These are phyloP conservation scores for Blakeslea trispora DNA, from an alignment of 371 early-diverging fungal species.

Conservation along the genomic window DNA sequence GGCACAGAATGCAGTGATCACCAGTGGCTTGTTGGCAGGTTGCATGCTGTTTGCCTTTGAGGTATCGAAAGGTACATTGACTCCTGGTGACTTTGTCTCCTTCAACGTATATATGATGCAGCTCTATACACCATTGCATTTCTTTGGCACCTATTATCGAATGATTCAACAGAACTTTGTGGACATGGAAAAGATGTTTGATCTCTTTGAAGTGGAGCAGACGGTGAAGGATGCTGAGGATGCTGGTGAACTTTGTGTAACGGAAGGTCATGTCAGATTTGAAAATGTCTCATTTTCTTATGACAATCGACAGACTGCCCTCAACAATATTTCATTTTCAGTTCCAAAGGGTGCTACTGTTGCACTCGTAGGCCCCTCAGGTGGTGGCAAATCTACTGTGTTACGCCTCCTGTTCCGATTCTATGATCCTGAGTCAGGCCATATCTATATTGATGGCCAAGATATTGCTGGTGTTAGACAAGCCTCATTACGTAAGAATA, in stretches of 20 bases:
- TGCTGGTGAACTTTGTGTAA: slow-evolving; percentile 50
- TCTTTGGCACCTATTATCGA: slow-evolving; percentile 53
- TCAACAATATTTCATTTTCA: slow-evolving; percentile 77
- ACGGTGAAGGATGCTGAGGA: slow-evolving; percentile 66
- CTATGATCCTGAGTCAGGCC: slow-evolving; percentile 81
- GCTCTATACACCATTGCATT: slow-evolving; percentile 68
- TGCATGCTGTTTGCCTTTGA: slow-evolving; percentile 79
- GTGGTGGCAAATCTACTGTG: slow-evolving; percentile 90
- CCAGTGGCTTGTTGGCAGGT: slow-evolving; percentile 75
- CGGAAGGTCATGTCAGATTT: slow-evolving; percentile 68
- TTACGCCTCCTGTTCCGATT: slow-evolving; percentile 88
- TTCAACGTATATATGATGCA: slow-evolving; percentile 85
- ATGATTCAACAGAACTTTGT: slow-evolving; percentile 83
- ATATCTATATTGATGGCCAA: slow-evolving; percentile 87
- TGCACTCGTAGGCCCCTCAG: slow-evolving; percentile 90
- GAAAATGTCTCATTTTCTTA: slow-evolving; percentile 86
- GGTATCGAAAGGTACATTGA: slow-evolving; percentile 69
- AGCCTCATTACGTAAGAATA: slow-evolving; percentile 63
- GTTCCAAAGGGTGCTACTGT: slow-evolving; percentile 82
- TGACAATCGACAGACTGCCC: slow-evolving; percentile 61
- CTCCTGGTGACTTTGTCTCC: slow-evolving; percentile 86
- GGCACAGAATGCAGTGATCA: slow-evolving; percentile 84
- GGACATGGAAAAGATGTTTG: slow-evolving; percentile 94
- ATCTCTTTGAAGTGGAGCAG: slow-evolving; percentile 73
- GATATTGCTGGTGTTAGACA: slow-evolving; percentile 78